Percentiles rank a stretch among this genome's conserved stretches.
Evolutionary conservation across 495 filamentous ascomycete species (phyloP).

Genomic region (Darksidea phi): DNA sequence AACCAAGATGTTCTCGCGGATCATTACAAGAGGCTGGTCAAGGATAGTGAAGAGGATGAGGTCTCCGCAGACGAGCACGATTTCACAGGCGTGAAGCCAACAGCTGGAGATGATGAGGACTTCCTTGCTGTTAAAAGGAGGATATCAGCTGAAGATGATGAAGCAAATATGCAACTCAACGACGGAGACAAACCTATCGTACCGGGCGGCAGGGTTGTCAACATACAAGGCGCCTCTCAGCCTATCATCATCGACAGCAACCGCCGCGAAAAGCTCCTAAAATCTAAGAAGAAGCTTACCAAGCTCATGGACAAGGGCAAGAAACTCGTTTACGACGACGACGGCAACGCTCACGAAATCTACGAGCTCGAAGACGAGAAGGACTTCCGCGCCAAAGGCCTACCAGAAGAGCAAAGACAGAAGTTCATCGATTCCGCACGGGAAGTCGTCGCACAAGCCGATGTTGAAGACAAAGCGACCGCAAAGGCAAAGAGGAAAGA

Average conservation of each 20-base stretch:
- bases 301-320: slow-evolving; percentile 82
- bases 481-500: slow-evolving; percentile 77
- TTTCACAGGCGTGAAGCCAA: slow-evolving; percentile 46
- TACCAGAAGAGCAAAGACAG: slow-evolving; percentile 69
- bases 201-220: slow-evolving; percentile 41
- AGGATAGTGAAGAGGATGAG: slow-evolving; percentile 52
- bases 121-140: slow-evolving; percentile 89
- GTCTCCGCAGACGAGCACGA: slow-evolving; percentile 10
- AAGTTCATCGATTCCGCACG: slow-evolving; percentile 74
- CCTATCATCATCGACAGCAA: slow-evolving; percentile 85
- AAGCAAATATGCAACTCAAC: slow-evolving; percentile 33
- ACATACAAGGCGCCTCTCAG: slow-evolving; percentile 51
- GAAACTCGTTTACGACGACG: slow-evolving; percentile 88
- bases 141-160: slow-evolving; percentile 52
- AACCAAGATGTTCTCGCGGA: slow-evolving; percentile 93
- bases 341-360: slow-evolving; percentile 75
- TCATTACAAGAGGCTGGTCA: slow-evolving; percentile 85
- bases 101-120: slow-evolving; percentile 66
- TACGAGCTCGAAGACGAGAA: slow-evolving; percentile 87
- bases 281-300: slow-evolving; percentile 87
- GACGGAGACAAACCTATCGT: slow-evolving; percentile 40
- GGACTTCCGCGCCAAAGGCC: slow-evolving; percentile 69
- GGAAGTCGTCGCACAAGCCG: slow-evolving; percentile 69
- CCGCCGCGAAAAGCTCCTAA: slow-evolving; percentile 86
- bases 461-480: slow-evolving; percentile 76